Percentiles rank a stretch among this genome's conserved stretches.
phyloP scores from a whole-genome alignment of 768 basidiomycete species.

The Flagelloscypha sp. region DNA sequence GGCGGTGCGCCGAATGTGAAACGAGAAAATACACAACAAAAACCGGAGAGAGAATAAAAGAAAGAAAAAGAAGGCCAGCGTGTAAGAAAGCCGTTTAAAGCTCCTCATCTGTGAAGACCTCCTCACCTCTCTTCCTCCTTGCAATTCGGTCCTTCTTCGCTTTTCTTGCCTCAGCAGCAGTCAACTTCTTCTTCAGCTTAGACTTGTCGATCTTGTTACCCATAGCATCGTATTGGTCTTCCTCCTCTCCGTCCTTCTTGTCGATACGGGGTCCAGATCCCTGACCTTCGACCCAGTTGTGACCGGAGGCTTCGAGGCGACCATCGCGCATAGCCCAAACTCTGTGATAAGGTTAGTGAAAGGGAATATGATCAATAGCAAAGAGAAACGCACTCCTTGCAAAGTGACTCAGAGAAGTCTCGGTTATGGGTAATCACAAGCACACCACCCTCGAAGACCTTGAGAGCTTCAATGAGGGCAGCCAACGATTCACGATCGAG shows the following conservation, averaged over 20 bases:
- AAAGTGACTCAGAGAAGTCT: conserved; percentile 98
- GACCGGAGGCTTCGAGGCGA: conserved; percentile 90
- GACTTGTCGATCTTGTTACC: conserved; percentile 89
- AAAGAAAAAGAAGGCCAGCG: neutral
- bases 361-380: neutral
- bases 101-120: conserved; percentile 59
- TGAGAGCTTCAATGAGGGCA: conserved; percentile 95
- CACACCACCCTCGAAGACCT: conserved; percentile 97
- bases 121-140: conserved; percentile 80
- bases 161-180: conserved; percentile 78
- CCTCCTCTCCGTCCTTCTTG: conserved; percentile 86
- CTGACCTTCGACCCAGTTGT: conserved; percentile 99
- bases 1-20: no score
- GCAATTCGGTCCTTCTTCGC: conserved; percentile 96
- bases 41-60: conserved; percentile 3
- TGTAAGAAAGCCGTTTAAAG: conserved; percentile 23
- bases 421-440: conserved; percentile 97
- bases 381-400: conserved; percentile 53
- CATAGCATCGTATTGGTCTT: conserved; percentile 92
- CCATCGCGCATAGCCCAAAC: conserved; percentile 99
- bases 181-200: conserved; percentile 85
- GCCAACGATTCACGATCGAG: conserved; percentile 99
- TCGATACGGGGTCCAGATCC: conserved; percentile 92
- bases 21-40: no score
- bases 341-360: conserved; percentile 19